These are phyloP conservation scores for Westerdykella ornata DNA, from an alignment of 2,329 filamentous ascomycete species.

Conservation along the genomic window DNA sequence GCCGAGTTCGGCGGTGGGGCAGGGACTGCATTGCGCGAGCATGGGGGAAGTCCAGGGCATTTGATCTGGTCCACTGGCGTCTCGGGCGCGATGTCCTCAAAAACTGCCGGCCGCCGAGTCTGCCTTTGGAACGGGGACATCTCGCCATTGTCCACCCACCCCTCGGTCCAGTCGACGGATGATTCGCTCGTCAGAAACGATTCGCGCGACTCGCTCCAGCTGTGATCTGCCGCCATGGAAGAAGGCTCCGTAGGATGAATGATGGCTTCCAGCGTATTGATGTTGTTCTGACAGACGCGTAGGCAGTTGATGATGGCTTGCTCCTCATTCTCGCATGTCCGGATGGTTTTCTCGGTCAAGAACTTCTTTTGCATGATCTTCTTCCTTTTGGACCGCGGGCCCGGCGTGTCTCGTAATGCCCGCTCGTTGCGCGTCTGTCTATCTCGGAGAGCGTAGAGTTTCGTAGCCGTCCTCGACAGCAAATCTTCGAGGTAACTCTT, in stretches of 20 bases:
- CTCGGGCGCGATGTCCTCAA: constrained; percentile 3
- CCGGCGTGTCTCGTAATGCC: constrained; percentile 11
- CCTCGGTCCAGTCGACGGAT: constrained; percentile 22
- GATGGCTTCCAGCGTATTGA: constrained; percentile 20
- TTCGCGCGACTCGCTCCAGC: constrained; percentile 9
- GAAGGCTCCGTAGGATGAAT: constrained; percentile 6
- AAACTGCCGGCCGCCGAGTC: constrained; percentile 2
- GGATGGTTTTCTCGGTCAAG: constrained; percentile 27
- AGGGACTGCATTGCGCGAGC: neutral
- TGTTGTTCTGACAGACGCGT: constrained; percentile 27
- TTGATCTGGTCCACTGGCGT: constrained; percentile 14
- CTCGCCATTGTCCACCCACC: constrained; percentile 22
- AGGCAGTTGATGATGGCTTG: constrained; percentile 25
- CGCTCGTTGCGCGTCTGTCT: constrained; percentile 24
- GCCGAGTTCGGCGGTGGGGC: constrained; percentile 9
- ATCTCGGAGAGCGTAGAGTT: constrained; percentile 27
- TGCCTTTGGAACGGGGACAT: constrained; percentile 21
- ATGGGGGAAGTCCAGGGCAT: constrained; percentile 4
- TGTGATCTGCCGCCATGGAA: constrained; percentile 8
- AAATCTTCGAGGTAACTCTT: constrained; percentile 21
- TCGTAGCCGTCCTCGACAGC: constrained; percentile 28
- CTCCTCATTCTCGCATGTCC: constrained; percentile 27
- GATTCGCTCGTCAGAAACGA: constrained; percentile 13
- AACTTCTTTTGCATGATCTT: constrained; percentile 24
- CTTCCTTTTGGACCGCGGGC: constrained; percentile 25